These are phyloP conservation scores for Mycosphaerella arachidis DNA, from an alignment of 2,329 filamentous ascomycete species.

Conservation along the genomic window DNA sequence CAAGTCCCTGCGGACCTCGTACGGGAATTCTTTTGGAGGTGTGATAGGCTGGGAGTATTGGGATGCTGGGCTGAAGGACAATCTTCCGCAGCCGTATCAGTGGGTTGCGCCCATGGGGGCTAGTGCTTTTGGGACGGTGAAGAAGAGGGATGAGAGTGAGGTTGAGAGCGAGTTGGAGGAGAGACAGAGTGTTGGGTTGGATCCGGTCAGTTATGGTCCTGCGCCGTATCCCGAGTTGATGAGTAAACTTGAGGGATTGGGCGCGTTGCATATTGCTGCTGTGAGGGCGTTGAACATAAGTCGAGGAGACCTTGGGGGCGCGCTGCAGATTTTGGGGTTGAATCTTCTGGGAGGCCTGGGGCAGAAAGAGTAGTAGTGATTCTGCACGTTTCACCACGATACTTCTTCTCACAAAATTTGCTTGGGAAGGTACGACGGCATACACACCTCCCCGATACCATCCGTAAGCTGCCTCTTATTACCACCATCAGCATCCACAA, in stretches of 20 bases:
- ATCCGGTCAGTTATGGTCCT: slow-evolving; percentile 5
- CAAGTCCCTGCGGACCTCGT: slow-evolving; percentile 17
- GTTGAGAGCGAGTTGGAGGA: neutral
- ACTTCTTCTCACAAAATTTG: neutral
- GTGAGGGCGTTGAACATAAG: slow-evolving; percentile 18
- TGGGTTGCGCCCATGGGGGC: slow-evolving; percentile 19
- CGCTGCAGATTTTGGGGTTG: slow-evolving; percentile 11
- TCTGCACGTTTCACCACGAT: too few species aligned
- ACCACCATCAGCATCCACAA: slow-evolving; percentile 12
- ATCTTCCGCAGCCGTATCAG: slow-evolving; percentile 13
- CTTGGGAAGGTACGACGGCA: slow-evolving; percentile 5
- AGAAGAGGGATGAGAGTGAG: slow-evolving; percentile 9
- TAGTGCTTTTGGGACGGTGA: slow-evolving; percentile 11
- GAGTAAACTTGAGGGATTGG: slow-evolving; percentile 9
- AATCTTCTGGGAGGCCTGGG: neutral
- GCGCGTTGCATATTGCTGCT: slow-evolving; percentile 9
- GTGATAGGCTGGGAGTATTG: slow-evolving; percentile 30
- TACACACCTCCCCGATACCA: slow-evolving; percentile 10
- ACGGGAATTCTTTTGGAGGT: slow-evolving; percentile 21
- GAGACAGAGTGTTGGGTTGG: slow-evolving; percentile 2
- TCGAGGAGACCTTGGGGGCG: slow-evolving; percentile 12
- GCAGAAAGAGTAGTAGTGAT: neutral
- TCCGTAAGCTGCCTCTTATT: slow-evolving; percentile 11
- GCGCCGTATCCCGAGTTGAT: slow-evolving; percentile 22
- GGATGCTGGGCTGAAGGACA: slow-evolving; percentile 21